Base-by-base conservation (phyloP, 2,329 filamentous ascomycete species). In the Lasiodiplodia sp. region DNA sequence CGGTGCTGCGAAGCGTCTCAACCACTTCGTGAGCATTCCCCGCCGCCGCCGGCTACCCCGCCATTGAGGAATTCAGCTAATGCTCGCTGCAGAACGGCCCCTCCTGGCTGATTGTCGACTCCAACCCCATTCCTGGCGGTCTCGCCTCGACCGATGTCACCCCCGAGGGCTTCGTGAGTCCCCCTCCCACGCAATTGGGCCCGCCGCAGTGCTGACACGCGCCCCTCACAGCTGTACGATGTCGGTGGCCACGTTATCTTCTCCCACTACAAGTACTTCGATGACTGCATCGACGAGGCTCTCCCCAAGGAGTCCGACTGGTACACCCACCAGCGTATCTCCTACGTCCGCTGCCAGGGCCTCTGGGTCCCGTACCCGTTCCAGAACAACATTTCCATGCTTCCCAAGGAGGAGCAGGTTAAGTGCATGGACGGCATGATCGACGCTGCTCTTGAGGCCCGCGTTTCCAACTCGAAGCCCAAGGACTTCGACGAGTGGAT, bases 261-360 rank as follows among this genome's bases (percentile, higher is more conserved):
- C 88, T 97, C 94, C 76, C 94, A 97, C 89, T 99, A 99, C 91
- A 97, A 97, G 86, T 99, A 99, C 90, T 99, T 99, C 82, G 96
- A 99, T 85, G 96, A 99, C 87, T 96, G 93, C 86, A 91, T 99
- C 80, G 89, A 98, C 81, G 96, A 99, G 87, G 96, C 96, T 66
- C 90, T 99, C 52, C 96, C 96, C 77, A 93, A 93, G 79, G 89
- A 94, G 69, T 91, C 93, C 70, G 96, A 99, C 85, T 99, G 96
- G 96, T 98, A 92, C 85, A 93, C 90, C 73, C 96, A 99, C 86
- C 92, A 99, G 87, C 94, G 96, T 80, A 96, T 99, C 84, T 99
- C 96, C 72, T 99, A 99, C 82, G 95, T 99, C 75, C 94, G 96
- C 79, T 97, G 94, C 91, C 95, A 97, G 90, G 87, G 88, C 74